phyloP scores from a whole-genome alignment of 352 stramenopile species.

The Hyaloperonospora arabidopsidis region DNA sequence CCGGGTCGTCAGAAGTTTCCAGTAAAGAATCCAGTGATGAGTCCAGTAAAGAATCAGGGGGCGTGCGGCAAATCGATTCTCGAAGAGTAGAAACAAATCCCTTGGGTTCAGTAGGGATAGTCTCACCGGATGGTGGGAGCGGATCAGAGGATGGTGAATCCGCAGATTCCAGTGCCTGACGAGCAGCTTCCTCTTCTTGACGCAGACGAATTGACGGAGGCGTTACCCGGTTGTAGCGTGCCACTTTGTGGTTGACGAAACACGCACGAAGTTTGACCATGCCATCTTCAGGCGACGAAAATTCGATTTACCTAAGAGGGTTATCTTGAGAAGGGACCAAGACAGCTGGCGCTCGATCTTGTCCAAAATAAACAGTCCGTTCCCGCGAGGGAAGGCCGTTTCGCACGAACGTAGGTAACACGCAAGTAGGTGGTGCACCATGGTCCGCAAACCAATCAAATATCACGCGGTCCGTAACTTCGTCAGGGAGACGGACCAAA shows the following conservation, averaged over 20 bases:
- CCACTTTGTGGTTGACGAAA: conserved; percentile 1
- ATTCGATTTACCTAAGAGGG: neutral
- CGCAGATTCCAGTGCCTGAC: neutral
- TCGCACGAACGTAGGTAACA: neutral
- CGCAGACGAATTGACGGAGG: neutral
- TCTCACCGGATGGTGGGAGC: neutral
- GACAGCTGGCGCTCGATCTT: neutral
- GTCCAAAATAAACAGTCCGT: neutral
- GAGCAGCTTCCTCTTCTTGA: neutral
- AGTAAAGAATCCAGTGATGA: too few relatives aligned
- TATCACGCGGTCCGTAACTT: neutral
- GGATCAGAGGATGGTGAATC: neutral
- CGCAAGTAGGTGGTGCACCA: neutral
- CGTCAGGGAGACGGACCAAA: neutral
- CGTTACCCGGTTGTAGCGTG: neutral
- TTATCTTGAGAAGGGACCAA: neutral
- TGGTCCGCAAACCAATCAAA: neutral
- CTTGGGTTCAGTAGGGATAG: neutral
- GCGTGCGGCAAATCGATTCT: too few relatives aligned
- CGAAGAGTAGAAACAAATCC: too few relatives aligned
- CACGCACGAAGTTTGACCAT: neutral
- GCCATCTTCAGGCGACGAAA: neutral
- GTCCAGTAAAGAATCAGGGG: too few relatives aligned
- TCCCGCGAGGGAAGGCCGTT: neutral
- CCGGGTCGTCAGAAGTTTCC: neutral